A percentile compares a stretch with the other conserved stretches of the same genome.
phyloP scores from a whole-genome alignment of 164 flowering plant genomes.

The Berberis thunbergii region DNA sequence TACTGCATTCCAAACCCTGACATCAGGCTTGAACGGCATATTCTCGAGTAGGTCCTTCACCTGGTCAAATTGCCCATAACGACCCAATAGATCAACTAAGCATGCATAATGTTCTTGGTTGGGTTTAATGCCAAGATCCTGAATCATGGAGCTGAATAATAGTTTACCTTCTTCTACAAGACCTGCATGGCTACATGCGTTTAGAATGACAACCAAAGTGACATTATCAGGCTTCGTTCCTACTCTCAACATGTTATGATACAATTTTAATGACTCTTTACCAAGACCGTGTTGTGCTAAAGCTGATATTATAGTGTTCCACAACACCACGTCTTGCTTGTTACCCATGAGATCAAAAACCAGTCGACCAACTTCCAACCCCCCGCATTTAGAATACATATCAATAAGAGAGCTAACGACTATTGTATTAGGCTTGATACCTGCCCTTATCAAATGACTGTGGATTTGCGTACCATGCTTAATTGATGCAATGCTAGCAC shows the following conservation, averaged over 20 bases:
- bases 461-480: conserved; percentile 67
- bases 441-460: conserved; percentile 36
- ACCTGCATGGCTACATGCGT: conserved; percentile 61
- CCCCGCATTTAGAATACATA: conserved; percentile 76
- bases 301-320: conserved; percentile 75
- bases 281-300: conserved; percentile 68
- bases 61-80: conserved; percentile 46
- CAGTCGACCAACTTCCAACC: conserved; percentile 24
- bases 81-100: conserved; percentile 54
- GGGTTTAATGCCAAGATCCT: conserved; percentile 35
- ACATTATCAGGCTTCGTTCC: conserved; percentile 41
- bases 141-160: conserved; percentile 37
- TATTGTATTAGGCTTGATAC: conserved; percentile 47
- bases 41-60: conserved; percentile 27
- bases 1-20: conserved; percentile 49
- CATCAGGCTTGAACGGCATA: conserved; percentile 44
- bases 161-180: conserved; percentile 48
- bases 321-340: conserved; percentile 42
- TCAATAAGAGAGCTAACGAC: conserved; percentile 66
- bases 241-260: conserved; percentile 35
- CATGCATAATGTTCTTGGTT: conserved; percentile 63
- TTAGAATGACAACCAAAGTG: conserved; percentile 49
- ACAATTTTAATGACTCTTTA: conserved; percentile 34
- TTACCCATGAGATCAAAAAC: conserved; percentile 34
- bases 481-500: conserved; percentile 42